Evolutionary conservation across 2,329 filamentous ascomycete genomes (phyloP), one percentile per base, ranked within the genome.

Genomic region (Paraphaeosphaeria minitans): DNA sequence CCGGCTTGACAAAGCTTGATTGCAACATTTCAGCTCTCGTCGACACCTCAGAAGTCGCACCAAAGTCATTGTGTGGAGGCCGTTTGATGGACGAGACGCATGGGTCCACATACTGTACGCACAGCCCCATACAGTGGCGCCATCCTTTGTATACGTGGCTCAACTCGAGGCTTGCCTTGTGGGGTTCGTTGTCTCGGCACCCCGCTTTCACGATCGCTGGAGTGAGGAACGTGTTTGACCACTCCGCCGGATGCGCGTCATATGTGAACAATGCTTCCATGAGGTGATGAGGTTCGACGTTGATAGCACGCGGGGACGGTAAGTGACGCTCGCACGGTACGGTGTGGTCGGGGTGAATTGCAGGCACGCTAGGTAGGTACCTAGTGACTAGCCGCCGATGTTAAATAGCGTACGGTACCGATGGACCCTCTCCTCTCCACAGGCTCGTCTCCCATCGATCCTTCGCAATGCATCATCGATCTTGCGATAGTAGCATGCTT

Each of bases 71-170:
- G 22, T 49, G 21, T 43, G 41, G 22, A 21, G 24, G 35, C 19
- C 31, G 9, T 43, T 42, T 37, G 41, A n/a, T 35, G 51, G 21
- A 22, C 27, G n/a, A 31, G 41, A n/a, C 27, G 2, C n/a, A 12
- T 9, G 7, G 50, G 24, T 39, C 50, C 50, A 45, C 51, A 35
- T 45, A 12, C 51, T 52, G 14, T 41, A 53, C 31, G 51, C 51
- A 53, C 39, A 37, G 51, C 51, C 51, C 39, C 41, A 24, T 45
- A 53, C 35, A 46, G 51, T 53, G 51, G 51, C 51, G 51, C 51
- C 39, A 45, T 45, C 13, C 16, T 31, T 35, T 42, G 50, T 14
- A 46, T 53, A 53, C 51, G 51, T 53, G 51, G 39, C 51, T 53
- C 51, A 53, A 53, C 51, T 45, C 27, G 41, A 53, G 12, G 19